A percentile compares a stretch with the other conserved stretches of the same genome.
These are phyloP conservation scores for Saturnispora diversa DNA, from an alignment of 805 yeast genomes.

Conservation along the genomic window DNA sequence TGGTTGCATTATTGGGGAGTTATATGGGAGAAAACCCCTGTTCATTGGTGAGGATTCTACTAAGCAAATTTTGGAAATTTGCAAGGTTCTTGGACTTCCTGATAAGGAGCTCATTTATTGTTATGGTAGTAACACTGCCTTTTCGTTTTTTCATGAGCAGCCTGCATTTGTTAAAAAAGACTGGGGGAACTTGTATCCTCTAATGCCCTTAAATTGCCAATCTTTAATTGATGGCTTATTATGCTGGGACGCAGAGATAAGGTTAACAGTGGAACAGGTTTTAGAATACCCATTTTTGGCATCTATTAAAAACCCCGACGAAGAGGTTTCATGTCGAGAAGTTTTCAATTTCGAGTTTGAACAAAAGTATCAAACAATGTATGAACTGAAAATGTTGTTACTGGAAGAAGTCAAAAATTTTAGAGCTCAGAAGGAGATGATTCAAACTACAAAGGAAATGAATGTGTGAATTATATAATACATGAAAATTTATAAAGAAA, in stretches of 20 bases:
- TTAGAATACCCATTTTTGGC: slow-evolving; percentile 49
- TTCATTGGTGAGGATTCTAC: slow-evolving; percentile 68
- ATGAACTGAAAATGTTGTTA: slow-evolving; percentile 41
- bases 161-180: slow-evolving; percentile 34
- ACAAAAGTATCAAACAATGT: slow-evolving; percentile 29
- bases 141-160: slow-evolving; percentile 39
- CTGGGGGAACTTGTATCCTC: slow-evolving; percentile 54
- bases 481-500: neutral
- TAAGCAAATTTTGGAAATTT: slow-evolving; percentile 64
- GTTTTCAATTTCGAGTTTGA: slow-evolving; percentile 69
- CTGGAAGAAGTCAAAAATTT: slow-evolving; percentile 47
- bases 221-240: slow-evolving; percentile 48
- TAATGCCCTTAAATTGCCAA: slow-evolving; percentile 38
- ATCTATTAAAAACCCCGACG: slow-evolving; percentile 43
- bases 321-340: slow-evolving; percentile 46
- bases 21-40: slow-evolving; percentile 71
- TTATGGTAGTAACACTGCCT: slow-evolving; percentile 41
- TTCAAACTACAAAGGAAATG: slow-evolving; percentile 5
- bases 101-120: slow-evolving; percentile 34
- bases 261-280: slow-evolving; percentile 51
- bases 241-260: slow-evolving; percentile 51
- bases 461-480: neutral
- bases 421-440: slow-evolving; percentile 28
- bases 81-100: slow-evolving; percentile 68
- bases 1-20: slow-evolving; percentile 84